Base-by-base conservation (phyloP, 176 grass and related monocot species). In the Oryza rufipogon region DNA sequence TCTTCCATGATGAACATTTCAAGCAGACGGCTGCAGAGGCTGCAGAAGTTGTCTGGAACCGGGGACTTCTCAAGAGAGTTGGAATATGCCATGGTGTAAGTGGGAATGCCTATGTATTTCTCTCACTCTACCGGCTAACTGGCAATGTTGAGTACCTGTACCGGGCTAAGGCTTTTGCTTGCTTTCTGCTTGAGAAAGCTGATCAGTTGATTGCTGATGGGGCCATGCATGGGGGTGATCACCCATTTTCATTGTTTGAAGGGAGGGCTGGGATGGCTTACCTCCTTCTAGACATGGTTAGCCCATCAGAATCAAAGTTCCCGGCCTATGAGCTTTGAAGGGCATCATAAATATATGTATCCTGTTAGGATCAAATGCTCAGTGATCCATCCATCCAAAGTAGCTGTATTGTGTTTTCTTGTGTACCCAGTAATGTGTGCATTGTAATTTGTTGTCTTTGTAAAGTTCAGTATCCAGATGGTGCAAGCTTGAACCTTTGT, bases 61-160 rank as follows among this genome's bases (percentile, higher is more conserved):
- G 92, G 80, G 95, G 95, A 17, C 87, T 98, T 76, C 83, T 98
- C 13, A 98, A 91, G 73, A 93, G 91, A 79, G 89, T 95, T 6
- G 95, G 92, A 45, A 93, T 95, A 77, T 98, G 95, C 47, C 91
- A 98, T 52, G 95, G 92, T 23, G 65, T 98, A 81, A 98, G 95
- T 8, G 95, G 95, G 52, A 95, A 95, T 76, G 76, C 87, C 10
- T 98, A 93, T 30, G 81, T 73, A 9, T 98, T 98, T 39, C 87
- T 95, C 74, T 89, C 96, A 3, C 87, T 98, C 11, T 92, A 95
- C 83, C 85, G 83, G 73, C 33, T 89, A 72, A 95, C 87, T 6
- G 89, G 87, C 41, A 98, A 93, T 48, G 45, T 78, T 46, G 89
- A 92, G 73, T 90, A 95, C 83, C 85, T 95, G 46, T 91, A 93